These are phyloP conservation scores for Eurotiales sp. DNA, from an alignment of 2,329 filamentous ascomycete species.

Conservation along the genomic window DNA sequence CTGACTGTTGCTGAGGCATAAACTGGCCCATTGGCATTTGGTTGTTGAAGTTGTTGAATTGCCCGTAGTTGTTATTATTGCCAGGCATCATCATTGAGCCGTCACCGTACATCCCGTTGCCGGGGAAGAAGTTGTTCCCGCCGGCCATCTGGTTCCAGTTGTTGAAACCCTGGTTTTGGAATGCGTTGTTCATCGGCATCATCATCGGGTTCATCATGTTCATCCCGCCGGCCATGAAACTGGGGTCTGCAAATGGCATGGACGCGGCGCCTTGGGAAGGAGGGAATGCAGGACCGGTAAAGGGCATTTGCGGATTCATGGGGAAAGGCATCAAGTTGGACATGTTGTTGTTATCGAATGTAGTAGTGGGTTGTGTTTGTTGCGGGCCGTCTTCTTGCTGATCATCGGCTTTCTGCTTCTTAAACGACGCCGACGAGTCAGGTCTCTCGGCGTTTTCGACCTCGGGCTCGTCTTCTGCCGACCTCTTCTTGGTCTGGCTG, in stretches of 20 bases:
- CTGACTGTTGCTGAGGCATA: conserved; percentile 29
- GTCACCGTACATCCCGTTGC: conserved; percentile 33
- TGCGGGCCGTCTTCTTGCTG: conserved; percentile 6
- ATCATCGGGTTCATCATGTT: conserved; percentile 41
- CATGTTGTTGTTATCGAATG: conserved; percentile 16
- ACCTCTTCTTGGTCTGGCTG: conserved; percentile 67
- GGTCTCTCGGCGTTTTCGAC: conserved; percentile 50
- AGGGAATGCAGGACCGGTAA: conserved; percentile 29
- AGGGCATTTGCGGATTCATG: conserved; percentile 35
- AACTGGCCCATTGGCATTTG: conserved; percentile 35
- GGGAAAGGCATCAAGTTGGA: conserved; percentile 20
- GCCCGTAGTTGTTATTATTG: conserved; percentile 24
- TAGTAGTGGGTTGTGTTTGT: too few species aligned
- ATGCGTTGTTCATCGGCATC: conserved; percentile 27
- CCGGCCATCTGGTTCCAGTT: conserved; percentile 47
- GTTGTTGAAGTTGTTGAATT: conserved; percentile 28
- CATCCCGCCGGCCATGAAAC: conserved; percentile 29
- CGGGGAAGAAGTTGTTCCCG: conserved; percentile 35
- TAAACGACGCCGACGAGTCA: conserved; percentile 29
- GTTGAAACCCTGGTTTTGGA: conserved; percentile 30
- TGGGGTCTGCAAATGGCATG: conserved; percentile 33
- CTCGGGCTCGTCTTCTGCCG: conserved; percentile 66
- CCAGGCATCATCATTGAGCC: conserved; percentile 26
- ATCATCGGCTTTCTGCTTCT: conserved; percentile 43
- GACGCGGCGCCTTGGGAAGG: conserved; percentile 27